Conservation (phyloP, 768 basidiomycete species). For the Glaciozyma antarctica region DNA sequence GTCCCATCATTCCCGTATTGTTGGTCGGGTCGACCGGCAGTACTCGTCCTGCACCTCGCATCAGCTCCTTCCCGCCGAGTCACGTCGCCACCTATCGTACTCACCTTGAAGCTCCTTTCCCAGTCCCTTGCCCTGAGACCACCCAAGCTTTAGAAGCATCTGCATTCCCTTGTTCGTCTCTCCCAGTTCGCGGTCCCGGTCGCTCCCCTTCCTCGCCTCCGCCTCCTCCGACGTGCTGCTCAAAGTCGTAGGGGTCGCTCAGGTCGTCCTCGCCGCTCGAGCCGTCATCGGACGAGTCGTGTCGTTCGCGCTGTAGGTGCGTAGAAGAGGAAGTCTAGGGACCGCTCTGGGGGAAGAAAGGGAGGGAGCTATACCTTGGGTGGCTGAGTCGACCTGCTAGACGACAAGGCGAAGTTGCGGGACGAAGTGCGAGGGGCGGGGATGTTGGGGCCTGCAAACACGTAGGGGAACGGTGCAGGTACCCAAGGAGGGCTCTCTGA, state of each 20-base stretch:
- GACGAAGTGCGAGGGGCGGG: too few species aligned
- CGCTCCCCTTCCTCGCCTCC: not conserved
- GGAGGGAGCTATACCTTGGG: too few species aligned
- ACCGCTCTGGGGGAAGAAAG: not conserved
- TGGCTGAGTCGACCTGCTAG: too few species aligned
- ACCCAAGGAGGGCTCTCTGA: not conserved
- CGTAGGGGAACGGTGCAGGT: not conserved
- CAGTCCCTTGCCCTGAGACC: constrained; percentile 1
- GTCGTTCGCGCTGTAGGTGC: not conserved
- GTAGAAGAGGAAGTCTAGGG: not conserved
- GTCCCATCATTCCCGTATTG: not conserved
- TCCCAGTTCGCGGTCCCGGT: constrained; percentile 56
- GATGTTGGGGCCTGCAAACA: not conserved
- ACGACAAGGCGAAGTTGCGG: too few species aligned
- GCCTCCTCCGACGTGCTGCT: constrained; percentile 53
- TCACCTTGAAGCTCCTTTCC: constrained; percentile 1
- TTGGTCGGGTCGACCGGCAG: not conserved
- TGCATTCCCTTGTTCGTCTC: constrained; percentile 45
- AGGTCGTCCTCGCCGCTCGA: not conserved
- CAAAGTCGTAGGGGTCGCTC: not conserved
- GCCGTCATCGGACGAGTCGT: not conserved
- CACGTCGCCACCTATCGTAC: not conserved
- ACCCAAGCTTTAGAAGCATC: constrained; percentile 1
- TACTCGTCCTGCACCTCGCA: not conserved
- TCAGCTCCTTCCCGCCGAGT: not conserved